Evolutionary conservation across 371 early-diverging fungal species (phyloP).

Genomic region (Rhizopus stolonifer): DNA sequence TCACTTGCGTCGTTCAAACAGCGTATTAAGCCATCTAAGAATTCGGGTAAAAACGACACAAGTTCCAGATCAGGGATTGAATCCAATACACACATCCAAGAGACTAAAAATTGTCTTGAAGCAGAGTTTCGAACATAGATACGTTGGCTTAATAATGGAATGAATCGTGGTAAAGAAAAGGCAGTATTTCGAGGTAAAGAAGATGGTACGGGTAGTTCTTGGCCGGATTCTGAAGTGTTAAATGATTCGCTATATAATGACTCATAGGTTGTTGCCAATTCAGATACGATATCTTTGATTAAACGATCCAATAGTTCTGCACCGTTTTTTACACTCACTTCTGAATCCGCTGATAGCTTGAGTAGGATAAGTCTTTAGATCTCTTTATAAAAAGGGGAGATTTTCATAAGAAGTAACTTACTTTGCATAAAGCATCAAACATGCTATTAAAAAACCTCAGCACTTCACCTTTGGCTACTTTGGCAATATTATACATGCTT

Average conservation of each 20-base stretch:
- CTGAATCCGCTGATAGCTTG: constrained; percentile 81
- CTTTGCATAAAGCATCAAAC: constrained; percentile 90
- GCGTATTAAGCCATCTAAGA: constrained; percentile 82
- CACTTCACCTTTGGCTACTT: constrained; percentile 83
- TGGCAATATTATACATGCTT: constrained; percentile 93
- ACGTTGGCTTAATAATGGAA: constrained; percentile 86
- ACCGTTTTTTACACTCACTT: constrained; percentile 83
- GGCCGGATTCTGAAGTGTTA: constrained; percentile 27
- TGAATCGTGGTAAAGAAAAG: constrained; percentile 86
- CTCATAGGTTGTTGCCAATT: constrained; percentile 72
- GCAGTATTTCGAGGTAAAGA: constrained; percentile 45
- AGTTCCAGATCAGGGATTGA: constrained; percentile 90
- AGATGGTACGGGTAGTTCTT: constrained; percentile 21
- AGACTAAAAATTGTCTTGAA: constrained; percentile 86
- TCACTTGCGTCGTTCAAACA: constrained; percentile 84
- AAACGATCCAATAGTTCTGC: constrained; percentile 87
- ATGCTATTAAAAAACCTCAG: constrained; percentile 89
- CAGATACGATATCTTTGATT: constrained; percentile 91
- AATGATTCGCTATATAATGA: constrained; percentile 32
- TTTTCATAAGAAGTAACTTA: constrained; percentile 36
- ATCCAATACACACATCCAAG: constrained; percentile 88
- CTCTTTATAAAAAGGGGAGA: background rate
- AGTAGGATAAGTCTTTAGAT: background rate
- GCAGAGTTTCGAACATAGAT: constrained; percentile 84
- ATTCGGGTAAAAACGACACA: constrained; percentile 82